Evolutionary conservation across 2,329 filamentous ascomycete genomes (phyloP), one percentile per base, ranked within the genome.

Genomic region (Clarireedia sp.): DNA sequence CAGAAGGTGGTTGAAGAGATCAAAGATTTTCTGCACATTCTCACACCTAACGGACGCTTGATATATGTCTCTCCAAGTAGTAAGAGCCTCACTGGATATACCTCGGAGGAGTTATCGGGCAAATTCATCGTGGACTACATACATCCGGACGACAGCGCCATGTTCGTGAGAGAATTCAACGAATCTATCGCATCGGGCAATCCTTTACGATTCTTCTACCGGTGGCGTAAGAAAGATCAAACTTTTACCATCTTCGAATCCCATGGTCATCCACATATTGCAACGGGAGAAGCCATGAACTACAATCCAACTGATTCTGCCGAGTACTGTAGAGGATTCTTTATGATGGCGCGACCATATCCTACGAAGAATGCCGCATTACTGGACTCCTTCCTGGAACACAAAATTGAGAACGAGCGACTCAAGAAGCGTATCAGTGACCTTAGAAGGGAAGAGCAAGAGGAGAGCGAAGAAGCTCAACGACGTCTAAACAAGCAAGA

Each of bases 361-460:
- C 90, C 90, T 5, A 95, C 88, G 29, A 91, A 88, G 72, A 95
- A 92, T 67, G 86, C 90, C 1, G 82, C 81, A 3, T 77, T 96
- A 10, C 77, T 96, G 19, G 91, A 97, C 72, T 95, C 90, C 0
- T 96, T 96, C 66, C 77, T 97, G 26, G 92, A 97, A 69, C 91
- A 96, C 74, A 96, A 96, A 72, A 92, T 96, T 54, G 92, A 96
- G 70, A 96, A 96, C 66, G 90, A 96, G 73, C 82, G 91, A 4
- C 72, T 97, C 48, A 84, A 83, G 65, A 87, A 89, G 64, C 83
- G 89, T 44, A 95, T 97, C 59, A 84, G 86, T 17, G 90, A 95
- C 71, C 75, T 96, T 54, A 89, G 88, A 63, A 80, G 81, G 59
- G 92, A 96, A 70, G 92, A 96, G 69, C 83, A 86, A 55, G 88